Conservation (phyloP, 495 filamentous ascomycete species). For the Trichoderma reesei region DNA sequence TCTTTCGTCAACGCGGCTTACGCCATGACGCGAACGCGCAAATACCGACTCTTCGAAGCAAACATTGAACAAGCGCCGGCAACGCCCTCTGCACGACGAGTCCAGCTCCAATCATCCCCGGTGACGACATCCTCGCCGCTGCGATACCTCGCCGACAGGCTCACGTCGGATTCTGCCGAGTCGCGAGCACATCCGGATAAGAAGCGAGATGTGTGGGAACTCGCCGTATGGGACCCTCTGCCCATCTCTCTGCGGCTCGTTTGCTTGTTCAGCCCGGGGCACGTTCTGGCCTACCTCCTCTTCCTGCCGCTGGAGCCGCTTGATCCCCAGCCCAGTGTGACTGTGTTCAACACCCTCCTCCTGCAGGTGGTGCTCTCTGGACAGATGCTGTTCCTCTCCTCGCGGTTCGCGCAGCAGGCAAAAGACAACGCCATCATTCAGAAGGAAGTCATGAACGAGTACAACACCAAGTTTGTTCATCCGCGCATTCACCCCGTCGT, state of each 20-base stretch:
- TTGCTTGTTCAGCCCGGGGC: constrained; percentile 85
- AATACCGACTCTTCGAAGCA: constrained; percentile 86
- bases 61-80: constrained; percentile 61
- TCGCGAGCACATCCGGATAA: constrained; percentile 76
- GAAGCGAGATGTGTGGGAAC: constrained; percentile 86
- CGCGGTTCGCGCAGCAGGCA: constrained; percentile 67
- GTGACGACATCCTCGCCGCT: constrained; percentile 61
- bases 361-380: constrained; percentile 62
- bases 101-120: constrained; percentile 83
- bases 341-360: constrained; percentile 68
- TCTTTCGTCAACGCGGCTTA: constrained; percentile 69
- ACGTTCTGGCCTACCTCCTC: constrained; percentile 79
- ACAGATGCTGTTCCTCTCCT: constrained; percentile 63
- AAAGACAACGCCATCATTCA: constrained; percentile 79
- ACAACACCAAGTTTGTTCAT: constrained; percentile 91
- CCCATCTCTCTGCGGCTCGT: constrained; percentile 76
- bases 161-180: constrained; percentile 51
- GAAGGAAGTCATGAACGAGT: constrained; percentile 87
- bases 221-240: constrained; percentile 85
- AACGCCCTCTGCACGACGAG: constrained; percentile 82
- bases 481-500: constrained; percentile 72
- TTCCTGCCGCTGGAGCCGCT: constrained; percentile 68
- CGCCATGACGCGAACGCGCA: constrained; percentile 70
- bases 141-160: constrained; percentile 59
- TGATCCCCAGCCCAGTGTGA: constrained; percentile 72